Evolutionary conservation across 208 protist species (phyloP).

Genomic region (Leishmania guyanensis): DNA sequence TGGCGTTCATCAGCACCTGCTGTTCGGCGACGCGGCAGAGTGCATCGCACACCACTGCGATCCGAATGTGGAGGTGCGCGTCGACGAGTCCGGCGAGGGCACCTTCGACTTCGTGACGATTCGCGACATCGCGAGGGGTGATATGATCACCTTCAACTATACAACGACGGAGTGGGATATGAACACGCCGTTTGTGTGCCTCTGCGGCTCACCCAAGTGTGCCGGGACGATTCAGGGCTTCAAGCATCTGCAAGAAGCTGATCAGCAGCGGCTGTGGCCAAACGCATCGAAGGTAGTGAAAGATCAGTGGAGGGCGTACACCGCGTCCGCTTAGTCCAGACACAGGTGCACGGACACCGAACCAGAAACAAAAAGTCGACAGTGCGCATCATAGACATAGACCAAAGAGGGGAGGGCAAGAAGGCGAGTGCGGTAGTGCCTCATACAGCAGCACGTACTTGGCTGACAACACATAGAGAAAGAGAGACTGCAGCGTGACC

Average conservation of each 20-base stretch:
- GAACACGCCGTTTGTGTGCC: conserved; percentile 84
- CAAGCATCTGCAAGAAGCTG: conserved; percentile 53
- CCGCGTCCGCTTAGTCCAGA: background rate
- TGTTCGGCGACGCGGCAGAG: conserved; percentile 87
- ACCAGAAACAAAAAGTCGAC: background rate
- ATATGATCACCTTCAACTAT: conserved; percentile 91
- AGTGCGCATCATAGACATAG: background rate
- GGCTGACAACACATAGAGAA: background rate
- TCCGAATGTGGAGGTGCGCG: conserved; percentile 71
- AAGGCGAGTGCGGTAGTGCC: background rate
- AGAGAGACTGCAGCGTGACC: background rate
- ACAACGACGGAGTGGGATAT: conserved; percentile 89
- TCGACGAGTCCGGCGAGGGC: conserved; percentile 41
- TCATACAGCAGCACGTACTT: background rate
- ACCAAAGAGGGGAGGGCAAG: background rate
- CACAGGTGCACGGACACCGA: background rate
- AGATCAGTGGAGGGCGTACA: conserved; percentile 22
- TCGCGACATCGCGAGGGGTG: conserved; percentile 53
- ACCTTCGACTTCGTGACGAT: conserved; percentile 82
- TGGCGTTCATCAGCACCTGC: conserved; percentile 64
- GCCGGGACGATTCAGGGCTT: conserved; percentile 69
- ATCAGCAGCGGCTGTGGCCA: conserved; percentile 77
- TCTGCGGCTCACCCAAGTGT: conserved; percentile 73
- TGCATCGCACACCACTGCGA: conserved; percentile 91
- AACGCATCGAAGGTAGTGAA: conserved; percentile 71